Evolutionary conservation across 345 rosid genomes (phyloP), one percentile per base, ranked within the genome.

Genomic region (Isatis tinctoria): DNA sequence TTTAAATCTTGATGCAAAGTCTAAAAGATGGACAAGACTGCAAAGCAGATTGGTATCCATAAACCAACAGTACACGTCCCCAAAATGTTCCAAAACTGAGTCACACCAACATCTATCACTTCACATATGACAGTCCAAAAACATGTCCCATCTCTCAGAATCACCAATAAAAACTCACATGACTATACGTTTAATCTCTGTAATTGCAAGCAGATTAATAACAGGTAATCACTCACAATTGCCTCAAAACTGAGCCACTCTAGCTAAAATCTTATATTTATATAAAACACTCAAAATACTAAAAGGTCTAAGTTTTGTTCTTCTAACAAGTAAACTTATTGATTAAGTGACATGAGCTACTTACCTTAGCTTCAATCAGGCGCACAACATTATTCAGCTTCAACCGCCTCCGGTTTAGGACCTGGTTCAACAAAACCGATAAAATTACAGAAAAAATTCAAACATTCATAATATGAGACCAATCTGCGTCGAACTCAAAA

Each of bases 381-480:
- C n/a, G 0, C 11, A 33, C 47, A 57, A 14, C 28, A 57, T 47
- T 18, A 74, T 35, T 74, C 78, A 49, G 73, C 48, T 67, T 74
- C 78, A 60, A 39, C 69, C 49, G 65, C 63, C 61, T 40, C 74
- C 22, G 74, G 70, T 57, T 69, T 75, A 2, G 79, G 79, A 51
- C 79, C 74, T 75, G 57, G 14, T 61, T 35, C 49, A 6, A 40
- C 2, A 40, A 40, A 40, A 40, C 13, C 44, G 12, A 37, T 37
- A 37, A 10, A 2, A 3, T 3, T 11, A 22, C 24, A 22, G 24
- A 1, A 39, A 11, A 39, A 12, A 3, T 1, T 37, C 3, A 26
- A 43, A 13, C 33, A 30, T 30, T 30, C 6, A 5, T 26, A 59
- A 43, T 60, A 3, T 2, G n/a, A 51, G 22, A 52, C 24, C 24